Conservation (phyloP, 2,329 filamentous ascomycete species). For the Macrophomina tecta region DNA sequence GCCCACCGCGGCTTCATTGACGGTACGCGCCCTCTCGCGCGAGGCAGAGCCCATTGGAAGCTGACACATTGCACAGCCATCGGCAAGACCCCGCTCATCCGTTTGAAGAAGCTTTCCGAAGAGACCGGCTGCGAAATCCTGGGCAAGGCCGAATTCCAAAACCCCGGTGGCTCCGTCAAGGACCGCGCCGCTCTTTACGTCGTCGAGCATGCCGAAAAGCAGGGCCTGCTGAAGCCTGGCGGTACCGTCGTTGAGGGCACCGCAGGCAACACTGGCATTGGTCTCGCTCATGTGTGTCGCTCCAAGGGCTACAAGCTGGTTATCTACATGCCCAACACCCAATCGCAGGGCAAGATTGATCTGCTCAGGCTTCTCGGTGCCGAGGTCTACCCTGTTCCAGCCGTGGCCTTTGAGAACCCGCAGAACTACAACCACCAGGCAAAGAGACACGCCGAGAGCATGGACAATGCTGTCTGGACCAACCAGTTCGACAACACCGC, state of each 20-base stretch:
- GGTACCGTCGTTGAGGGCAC: slow-evolving; percentile 97
- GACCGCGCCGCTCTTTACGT: slow-evolving; percentile 95
- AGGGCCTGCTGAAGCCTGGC: slow-evolving; percentile 78
- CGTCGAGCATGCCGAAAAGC: slow-evolving; percentile 90
- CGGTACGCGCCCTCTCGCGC: slow-evolving; percentile 61
- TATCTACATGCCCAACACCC: slow-evolving; percentile 99
- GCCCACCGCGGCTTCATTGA: slow-evolving; percentile 77
- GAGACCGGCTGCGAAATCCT: slow-evolving; percentile 93
- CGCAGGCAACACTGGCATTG: slow-evolving; percentile 97
- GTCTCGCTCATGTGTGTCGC: slow-evolving; percentile 93
- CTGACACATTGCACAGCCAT: slow-evolving; percentile 69
- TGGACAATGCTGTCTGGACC: slow-evolving; percentile 95
- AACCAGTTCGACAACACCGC: slow-evolving; percentile 98
- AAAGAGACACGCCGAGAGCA: slow-evolving; percentile 79
- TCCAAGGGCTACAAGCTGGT: slow-evolving; percentile 91
- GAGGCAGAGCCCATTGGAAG: not conserved
- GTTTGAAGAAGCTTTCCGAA: slow-evolving; percentile 83
- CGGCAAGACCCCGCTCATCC: slow-evolving; percentile 94
- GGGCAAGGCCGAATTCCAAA: slow-evolving; percentile 98
- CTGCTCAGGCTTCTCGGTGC: slow-evolving; percentile 88
- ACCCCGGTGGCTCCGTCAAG: slow-evolving; percentile 95
- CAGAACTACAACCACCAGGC: slow-evolving; percentile 99
- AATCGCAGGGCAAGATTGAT: slow-evolving; percentile 97
- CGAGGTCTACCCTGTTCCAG: slow-evolving; percentile 94
- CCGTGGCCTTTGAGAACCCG: slow-evolving; percentile 92